phyloP scores from a whole-genome alignment of 768 basidiomycete species.

The Coprinopsis sp. region DNA sequence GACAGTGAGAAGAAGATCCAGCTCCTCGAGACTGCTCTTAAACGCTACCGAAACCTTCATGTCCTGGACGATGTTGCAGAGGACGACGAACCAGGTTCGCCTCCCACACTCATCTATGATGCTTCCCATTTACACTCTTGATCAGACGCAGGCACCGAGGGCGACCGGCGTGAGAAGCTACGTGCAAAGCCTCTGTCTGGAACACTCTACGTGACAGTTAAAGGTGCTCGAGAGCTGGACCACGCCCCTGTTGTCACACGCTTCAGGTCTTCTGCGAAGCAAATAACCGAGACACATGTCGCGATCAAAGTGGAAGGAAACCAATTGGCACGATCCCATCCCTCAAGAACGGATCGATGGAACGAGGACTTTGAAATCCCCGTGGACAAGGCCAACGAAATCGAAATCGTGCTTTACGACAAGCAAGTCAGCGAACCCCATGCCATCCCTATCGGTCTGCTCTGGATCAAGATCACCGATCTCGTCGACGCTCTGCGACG shows the following conservation, averaged over 20 bases:
- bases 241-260: conserved; percentile 76
- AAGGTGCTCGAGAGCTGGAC: conserved; percentile 89
- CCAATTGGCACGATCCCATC: conserved; percentile 86
- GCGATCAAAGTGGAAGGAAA: conserved; percentile 97
- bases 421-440: conserved; percentile 78
- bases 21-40: conserved; percentile 85
- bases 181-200: conserved; percentile 94
- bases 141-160: conserved; percentile 55
- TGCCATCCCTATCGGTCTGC: conserved; percentile 85
- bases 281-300: conserved; percentile 79
- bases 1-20: conserved; percentile 98
- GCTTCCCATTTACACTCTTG: conserved; percentile 7
- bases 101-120: not conserved
- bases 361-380: conserved; percentile 95
- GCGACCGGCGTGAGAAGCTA: conserved; percentile 88
- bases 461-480: conserved; percentile 94
- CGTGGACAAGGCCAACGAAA: conserved; percentile 97
- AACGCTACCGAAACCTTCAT: conserved; percentile 93
- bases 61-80: conserved; percentile 87
- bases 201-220: conserved; percentile 83
- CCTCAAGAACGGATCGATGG: conserved; percentile 94
- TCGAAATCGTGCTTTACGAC: conserved; percentile 94
- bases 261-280: conserved; percentile 75
- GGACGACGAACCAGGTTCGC: conserved; percentile 70
- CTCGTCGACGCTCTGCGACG: conserved; percentile 89